These are phyloP conservation scores for Fusarium humuli DNA, from an alignment of 2,329 filamentous ascomycete genomes.

Conservation along the genomic window DNA sequence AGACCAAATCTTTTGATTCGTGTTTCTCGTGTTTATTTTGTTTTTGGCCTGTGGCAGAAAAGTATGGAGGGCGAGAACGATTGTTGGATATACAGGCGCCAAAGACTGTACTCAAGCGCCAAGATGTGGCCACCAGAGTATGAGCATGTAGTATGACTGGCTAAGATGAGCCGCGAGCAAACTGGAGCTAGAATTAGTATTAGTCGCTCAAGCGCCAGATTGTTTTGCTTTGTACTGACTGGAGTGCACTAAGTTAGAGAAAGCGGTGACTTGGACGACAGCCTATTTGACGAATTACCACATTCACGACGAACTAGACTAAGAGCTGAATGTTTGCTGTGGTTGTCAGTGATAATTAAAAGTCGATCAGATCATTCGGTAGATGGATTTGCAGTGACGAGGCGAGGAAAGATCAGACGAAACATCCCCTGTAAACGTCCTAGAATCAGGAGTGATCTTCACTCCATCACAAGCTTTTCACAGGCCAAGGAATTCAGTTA, in stretches of 20 bases:
- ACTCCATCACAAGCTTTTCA: constrained; percentile 13
- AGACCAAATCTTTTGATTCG: not conserved
- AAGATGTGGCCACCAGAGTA: constrained; percentile 28
- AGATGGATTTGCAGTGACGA: not conserved
- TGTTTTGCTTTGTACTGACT: not conserved
- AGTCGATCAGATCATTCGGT: not conserved
- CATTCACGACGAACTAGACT: not conserved
- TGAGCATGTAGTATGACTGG: constrained; percentile 40
- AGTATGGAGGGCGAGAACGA: constrained; percentile 7
- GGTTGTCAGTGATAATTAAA: not conserved
- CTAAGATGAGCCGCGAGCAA: constrained; percentile 15
- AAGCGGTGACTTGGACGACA: not conserved
- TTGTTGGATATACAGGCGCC: constrained; percentile 31
- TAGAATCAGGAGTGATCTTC: constrained; percentile 25
- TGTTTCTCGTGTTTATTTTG: constrained; percentile 1
- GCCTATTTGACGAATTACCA: not conserved
- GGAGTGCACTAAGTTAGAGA: not conserved
- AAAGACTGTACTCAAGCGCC: constrained; percentile 36
- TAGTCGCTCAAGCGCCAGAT: constrained; percentile 22
- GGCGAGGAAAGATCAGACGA: constrained; percentile 14
- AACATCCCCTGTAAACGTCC: not conserved
- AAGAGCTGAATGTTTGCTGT: not conserved
- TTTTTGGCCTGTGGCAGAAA: not conserved
- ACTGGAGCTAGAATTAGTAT: not conserved
- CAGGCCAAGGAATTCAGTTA: not conserved